Conservation (phyloP, 2,329 filamentous ascomycete species). For the Aureobasidium leucospermi region DNA sequence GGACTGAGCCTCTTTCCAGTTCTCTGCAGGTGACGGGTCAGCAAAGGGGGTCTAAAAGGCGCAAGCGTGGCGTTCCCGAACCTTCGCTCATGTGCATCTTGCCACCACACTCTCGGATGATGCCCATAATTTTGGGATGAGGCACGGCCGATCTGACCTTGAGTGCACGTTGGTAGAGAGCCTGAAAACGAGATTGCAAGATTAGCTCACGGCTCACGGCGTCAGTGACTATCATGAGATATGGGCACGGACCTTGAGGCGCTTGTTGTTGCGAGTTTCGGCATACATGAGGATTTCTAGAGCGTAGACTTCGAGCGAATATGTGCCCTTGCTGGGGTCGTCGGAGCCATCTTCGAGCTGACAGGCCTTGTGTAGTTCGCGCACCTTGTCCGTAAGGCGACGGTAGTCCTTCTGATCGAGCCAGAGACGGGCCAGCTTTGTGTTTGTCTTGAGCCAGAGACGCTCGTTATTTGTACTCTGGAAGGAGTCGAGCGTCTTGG, state of each 20-base stretch:
- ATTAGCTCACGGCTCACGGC: slow-evolving; percentile 13
- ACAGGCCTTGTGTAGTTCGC: slow-evolving; percentile 82
- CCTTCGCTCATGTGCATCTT: slow-evolving; percentile 99
- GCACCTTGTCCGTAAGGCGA: slow-evolving; percentile 72
- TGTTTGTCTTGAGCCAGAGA: slow-evolving; percentile 95
- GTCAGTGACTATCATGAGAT: slow-evolving; percentile 7
- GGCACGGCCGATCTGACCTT: slow-evolving; percentile 94
- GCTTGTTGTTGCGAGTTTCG: slow-evolving; percentile 94
- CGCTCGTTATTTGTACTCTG: slow-evolving; percentile 97
- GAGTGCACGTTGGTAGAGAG: slow-evolving; percentile 82
- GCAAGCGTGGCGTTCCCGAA: slow-evolving; percentile 21
- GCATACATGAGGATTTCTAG: slow-evolving; percentile 98
- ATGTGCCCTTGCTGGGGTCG: slow-evolving; percentile 92
- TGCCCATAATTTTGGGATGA: slow-evolving; percentile 97
- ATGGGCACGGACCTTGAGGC: slow-evolving; percentile 59
- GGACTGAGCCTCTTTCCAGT: slow-evolving; percentile 94
- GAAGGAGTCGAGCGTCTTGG: slow-evolving; percentile 85
- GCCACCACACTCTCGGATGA: slow-evolving; percentile 95
- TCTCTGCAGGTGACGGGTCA: slow-evolving; percentile 50
- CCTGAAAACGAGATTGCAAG: slow-evolving; percentile 30
- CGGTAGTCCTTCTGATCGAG: slow-evolving; percentile 85
- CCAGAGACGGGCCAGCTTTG: slow-evolving; percentile 87
- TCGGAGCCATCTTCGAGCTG: slow-evolving; percentile 80
- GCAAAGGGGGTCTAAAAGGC: slow-evolving; percentile 12
- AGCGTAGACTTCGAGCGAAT: slow-evolving; percentile 90